Conservation (phyloP, 805 yeast genomes). For the Saturnispora zaruensis region DNA sequence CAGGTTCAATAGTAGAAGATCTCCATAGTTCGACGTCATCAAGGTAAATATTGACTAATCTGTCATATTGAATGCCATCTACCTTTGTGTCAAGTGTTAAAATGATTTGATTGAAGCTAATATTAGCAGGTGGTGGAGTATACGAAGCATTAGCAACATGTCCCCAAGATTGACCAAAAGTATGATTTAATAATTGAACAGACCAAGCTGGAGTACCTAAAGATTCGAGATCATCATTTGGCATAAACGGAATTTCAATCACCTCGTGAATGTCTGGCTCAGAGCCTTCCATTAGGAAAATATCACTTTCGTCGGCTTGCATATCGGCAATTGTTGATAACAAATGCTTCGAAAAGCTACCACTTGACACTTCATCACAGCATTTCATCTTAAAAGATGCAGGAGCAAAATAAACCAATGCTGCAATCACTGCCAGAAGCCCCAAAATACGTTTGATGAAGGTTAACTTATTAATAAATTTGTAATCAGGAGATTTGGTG, state of each 20-base stretch:
- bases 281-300: background rate
- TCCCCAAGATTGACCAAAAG: conserved; percentile 58
- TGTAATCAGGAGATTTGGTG: background rate
- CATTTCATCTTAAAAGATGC: background rate
- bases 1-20: conserved; percentile 78
- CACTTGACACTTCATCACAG: background rate
- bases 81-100: conserved; percentile 45
- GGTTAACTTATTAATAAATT: background rate
- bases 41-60: conserved; percentile 55
- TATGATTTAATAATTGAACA: conserved; percentile 34
- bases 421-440: background rate
- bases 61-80: conserved; percentile 54
- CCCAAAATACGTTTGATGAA: background rate
- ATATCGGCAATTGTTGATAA: background rate
- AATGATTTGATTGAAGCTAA: conserved; percentile 43
- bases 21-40: conserved; percentile 70
- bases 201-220: conserved; percentile 33
- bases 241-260: conserved; percentile 25
- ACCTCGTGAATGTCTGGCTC: conserved; percentile 20
- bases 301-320: background rate
- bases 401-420: background rate
- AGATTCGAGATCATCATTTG: conserved; percentile 16
- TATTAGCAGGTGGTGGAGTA: conserved; percentile 35
- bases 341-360: background rate
- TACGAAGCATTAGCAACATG: conserved; percentile 37